Base-by-base conservation (phyloP, 2,329 filamentous ascomycete genomes). In the Colletotrichum tabaci region DNA sequence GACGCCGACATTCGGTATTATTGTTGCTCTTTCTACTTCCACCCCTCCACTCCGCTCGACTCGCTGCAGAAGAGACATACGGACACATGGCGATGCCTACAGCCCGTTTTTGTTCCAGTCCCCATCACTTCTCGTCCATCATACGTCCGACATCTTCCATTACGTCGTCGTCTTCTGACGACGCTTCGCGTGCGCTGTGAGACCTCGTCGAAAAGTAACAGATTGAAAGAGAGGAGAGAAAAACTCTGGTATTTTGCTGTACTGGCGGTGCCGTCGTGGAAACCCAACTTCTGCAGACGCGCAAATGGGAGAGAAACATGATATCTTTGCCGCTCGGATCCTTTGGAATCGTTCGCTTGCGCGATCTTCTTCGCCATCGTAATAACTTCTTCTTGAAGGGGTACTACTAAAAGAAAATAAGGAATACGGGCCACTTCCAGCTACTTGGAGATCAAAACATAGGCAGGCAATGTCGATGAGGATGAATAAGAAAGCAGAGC, bases 291-390 rank as follows among this genome's bases (percentile, higher is more conserved):
- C 42, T 49, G 49, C 21, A 64, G 13, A 26, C 38, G n/a, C 6
- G 18, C 49, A n/a, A 52, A 40, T 21, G 46, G 23, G 52, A 47
- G 8, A 30, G 53, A 26, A 23, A 23, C 4, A 23, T 71, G 46
- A 71, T 69, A 60, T 71, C 64, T 63, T 58, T 63, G 47, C 60
- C 57, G 52, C 68, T 65, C 57, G 44, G 18, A 42, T 40, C 66
- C 58, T 71, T 61, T 61, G 26, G 42, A 62, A 35, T 55, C 52
- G 52, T 38, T 52, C 68, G 68, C 64, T 71, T 62, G 68, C 57
- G 68, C 65, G 61, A 71, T 66, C 38, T 66, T 46, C 69, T 18
- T 42, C 60, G 30, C n/a, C 42, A 44, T 71, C 63, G 44, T 57
- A 52, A 67, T 61, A 66, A 49, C 18, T 61, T 70, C 62, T 30